Conservation (phyloP, 2,329 filamentous ascomycete genomes). For the Penicillium janthinellum region DNA sequence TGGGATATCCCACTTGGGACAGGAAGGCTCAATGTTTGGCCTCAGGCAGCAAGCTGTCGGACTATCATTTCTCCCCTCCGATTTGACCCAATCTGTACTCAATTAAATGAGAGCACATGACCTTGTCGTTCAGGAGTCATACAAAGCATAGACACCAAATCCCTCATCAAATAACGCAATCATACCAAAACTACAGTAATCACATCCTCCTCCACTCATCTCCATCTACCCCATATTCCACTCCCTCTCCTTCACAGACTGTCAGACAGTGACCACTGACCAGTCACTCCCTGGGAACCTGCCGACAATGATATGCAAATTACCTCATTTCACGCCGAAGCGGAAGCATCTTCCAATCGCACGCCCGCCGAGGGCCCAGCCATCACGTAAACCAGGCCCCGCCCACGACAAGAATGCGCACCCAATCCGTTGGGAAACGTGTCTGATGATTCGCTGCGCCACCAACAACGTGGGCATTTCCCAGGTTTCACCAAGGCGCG, state of each 20-base stretch:
- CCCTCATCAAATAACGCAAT: not conserved
- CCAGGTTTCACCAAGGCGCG: not conserved
- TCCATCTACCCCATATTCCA: not conserved
- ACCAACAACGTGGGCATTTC: not conserved
- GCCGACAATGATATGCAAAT: constrained; percentile 3
- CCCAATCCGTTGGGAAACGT: not conserved
- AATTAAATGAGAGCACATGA: no score
- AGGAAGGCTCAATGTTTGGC: not conserved
- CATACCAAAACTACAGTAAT: not conserved
- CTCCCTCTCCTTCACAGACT: no score
- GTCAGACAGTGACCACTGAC: not conserved
- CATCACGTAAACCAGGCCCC: constrained; percentile 27
- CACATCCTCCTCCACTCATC: not conserved
- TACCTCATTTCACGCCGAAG: constrained; percentile 20
- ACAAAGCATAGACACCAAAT: not conserved
- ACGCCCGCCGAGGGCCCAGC: constrained; percentile 15
- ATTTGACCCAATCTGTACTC: not conserved
- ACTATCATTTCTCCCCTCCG: constrained; percentile 21
- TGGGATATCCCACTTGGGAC: constrained; percentile 1
- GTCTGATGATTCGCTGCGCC: constrained; percentile 3
- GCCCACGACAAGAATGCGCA: constrained; percentile 10
- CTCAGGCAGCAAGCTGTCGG: constrained; percentile 4
- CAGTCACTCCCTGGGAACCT: not conserved
- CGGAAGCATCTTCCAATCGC: constrained; percentile 29
- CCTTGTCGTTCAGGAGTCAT: not conserved